These are phyloP conservation scores for Leccinum incarnatum DNA, from an alignment of 768 basidiomycete genomes.

Conservation along the genomic window DNA sequence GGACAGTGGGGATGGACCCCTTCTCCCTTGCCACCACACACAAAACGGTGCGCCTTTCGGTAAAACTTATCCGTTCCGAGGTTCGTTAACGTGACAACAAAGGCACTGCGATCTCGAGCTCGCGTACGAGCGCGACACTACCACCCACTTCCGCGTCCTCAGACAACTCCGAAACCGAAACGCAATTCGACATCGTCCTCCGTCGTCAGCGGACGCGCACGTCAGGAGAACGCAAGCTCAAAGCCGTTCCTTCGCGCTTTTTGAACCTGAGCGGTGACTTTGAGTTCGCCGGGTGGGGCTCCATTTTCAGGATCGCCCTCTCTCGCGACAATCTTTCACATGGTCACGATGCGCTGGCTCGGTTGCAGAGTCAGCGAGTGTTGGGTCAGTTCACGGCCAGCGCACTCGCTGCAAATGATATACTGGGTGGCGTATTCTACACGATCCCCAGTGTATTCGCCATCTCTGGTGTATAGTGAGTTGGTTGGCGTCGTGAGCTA, in stretches of 20 bases:
- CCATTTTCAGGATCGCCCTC: constrained; percentile 46
- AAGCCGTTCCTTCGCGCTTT: constrained; percentile 54
- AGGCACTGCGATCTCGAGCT: not conserved
- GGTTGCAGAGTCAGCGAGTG: constrained; percentile 34
- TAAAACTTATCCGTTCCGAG: not conserved
- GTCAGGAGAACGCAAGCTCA: constrained; percentile 39
- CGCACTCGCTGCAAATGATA: constrained; percentile 64
- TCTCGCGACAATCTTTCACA: constrained; percentile 38
- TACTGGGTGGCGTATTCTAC: constrained; percentile 69
- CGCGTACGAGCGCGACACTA: not conserved
- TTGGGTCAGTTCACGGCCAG: constrained; percentile 65
- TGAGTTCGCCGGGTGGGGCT: constrained; percentile 75
- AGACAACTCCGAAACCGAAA: constrained; percentile 33
- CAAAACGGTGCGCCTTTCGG: constrained; percentile 6
- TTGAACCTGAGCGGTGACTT: constrained; percentile 60
- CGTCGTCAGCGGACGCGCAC: constrained; percentile 57
- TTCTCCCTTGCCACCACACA: not conserved
- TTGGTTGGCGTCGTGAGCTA: constrained; percentile 5
- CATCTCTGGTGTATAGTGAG: constrained; percentile 62
- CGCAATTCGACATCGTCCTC: constrained; percentile 54
- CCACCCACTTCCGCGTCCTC: constrained; percentile 42
- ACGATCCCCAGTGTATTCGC: constrained; percentile 64
- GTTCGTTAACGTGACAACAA: not conserved
- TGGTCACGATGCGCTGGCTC: constrained; percentile 33
- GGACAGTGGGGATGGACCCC: not conserved